Percentiles rank a stretch among this genome's conserved stretches.
Conservation (phyloP, 768 basidiomycete genomes). For the Dendrothele bispora region DNA sequence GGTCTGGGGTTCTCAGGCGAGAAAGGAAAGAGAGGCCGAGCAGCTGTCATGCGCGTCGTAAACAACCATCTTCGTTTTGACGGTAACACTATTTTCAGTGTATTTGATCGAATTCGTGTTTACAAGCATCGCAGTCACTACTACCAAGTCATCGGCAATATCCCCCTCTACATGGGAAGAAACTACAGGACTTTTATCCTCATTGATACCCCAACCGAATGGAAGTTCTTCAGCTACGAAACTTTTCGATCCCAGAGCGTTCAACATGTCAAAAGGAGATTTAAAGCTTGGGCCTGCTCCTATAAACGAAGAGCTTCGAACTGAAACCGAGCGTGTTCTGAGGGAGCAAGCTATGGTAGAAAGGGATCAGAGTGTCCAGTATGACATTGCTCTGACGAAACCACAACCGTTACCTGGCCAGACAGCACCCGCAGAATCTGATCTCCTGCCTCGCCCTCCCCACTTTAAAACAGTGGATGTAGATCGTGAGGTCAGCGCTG, state of each 20-base stretch:
- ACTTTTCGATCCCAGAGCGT: slow-evolving; percentile 64
- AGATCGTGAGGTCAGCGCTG: slow-evolving; percentile 84
- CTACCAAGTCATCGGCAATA: slow-evolving; percentile 64
- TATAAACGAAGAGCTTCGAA: slow-evolving; percentile 73
- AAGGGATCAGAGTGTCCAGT: slow-evolving; percentile 64
- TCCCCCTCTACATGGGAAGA: slow-evolving; percentile 78
- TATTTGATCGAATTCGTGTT: slow-evolving; percentile 17
- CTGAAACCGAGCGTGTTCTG: slow-evolving; percentile 77
- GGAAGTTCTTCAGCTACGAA: slow-evolving; percentile 48
- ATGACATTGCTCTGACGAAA: slow-evolving; percentile 58
- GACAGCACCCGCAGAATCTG: slow-evolving; percentile 62
- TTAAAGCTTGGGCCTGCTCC: slow-evolving; percentile 87
- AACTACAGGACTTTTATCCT: slow-evolving; percentile 79
- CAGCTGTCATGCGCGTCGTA: slow-evolving; percentile 89
- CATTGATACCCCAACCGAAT: slow-evolving; percentile 65
- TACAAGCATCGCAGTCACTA: slow-evolving; percentile 52
- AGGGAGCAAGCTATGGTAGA: slow-evolving; percentile 82
- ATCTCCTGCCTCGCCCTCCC: slow-evolving; percentile 79
- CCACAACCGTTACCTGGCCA: slow-evolving; percentile 54
- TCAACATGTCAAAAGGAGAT: slow-evolving; percentile 73
- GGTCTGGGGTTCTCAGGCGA: slow-evolving; percentile 81
- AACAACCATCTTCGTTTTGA: slow-evolving; percentile 92
- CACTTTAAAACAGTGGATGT: slow-evolving; percentile 86
- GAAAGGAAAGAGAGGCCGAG: slow-evolving; percentile 80
- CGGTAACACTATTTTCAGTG: slow-evolving; percentile 47